Evolutionary conservation across 1,284 basidiomycete species (phyloP), one percentile per base, ranked within the genome.

Genomic region (Malassezia furfur): DNA sequence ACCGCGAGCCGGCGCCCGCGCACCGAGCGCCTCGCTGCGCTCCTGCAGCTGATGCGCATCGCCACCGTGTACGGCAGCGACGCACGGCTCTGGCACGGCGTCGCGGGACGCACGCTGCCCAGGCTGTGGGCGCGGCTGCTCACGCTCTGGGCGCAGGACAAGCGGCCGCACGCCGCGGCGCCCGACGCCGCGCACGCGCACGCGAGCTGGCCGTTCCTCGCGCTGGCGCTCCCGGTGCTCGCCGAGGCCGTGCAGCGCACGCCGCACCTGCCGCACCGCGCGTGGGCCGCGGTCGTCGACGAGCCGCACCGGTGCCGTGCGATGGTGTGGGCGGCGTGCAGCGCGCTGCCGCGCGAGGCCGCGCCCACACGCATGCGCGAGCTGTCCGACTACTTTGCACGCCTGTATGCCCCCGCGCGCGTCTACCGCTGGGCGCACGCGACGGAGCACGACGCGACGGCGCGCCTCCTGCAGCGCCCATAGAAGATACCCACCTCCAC

Each of bases 51-150:
- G n/a, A 43, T 57, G 30, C n/a, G n/a, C 17, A 37, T 43, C 17
- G 40, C 40, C 22, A 21, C 39, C 21, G 14, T 19, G 14, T 30
- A 43, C 14, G 40, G 40, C n/a, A 43, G 15, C 43, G 30, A 30
- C 12, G 12, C 28, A 30, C 37, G 25, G 21, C 43, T 36, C 12
- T 25, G 44, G 37, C n/a, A 22, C 21, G 36, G 37, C 41, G 41
- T 17, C 39, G 48, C 28, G 10, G 22, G 25, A 35, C 37, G 35
- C 25, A 47, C 48, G 30, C 46, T 57, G 3, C 43, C 48, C 21
- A 48, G 48, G n/a, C 38, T 57, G 15, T 57, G 54, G 49, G 15
- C 21, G 44, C 54, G 54, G 8, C 39, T 44, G 12, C 15, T 57
- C 6, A 19, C 19, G 9, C 34, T 40, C 10, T 57, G 48, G 54